Conservation (phyloP, 2,329 filamentous ascomycete species). For the Lachnellula cervina region DNA sequence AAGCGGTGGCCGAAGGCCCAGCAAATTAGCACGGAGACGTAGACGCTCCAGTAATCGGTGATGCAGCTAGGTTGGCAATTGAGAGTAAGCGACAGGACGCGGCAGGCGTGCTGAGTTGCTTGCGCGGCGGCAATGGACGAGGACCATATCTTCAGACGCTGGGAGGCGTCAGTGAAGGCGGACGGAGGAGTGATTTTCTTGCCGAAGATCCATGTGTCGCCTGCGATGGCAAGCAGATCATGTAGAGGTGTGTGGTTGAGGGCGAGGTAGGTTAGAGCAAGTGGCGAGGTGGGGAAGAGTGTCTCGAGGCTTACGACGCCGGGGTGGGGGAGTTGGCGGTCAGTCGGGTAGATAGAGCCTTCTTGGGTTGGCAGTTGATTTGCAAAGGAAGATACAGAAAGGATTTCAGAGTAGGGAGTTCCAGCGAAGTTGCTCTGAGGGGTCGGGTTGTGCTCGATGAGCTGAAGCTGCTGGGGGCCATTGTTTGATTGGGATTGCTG, state of each 20-base stretch:
- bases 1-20: constrained; percentile 49
- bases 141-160: constrained; percentile 42
- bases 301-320: constrained; percentile 15
- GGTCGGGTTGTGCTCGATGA: constrained; percentile 11
- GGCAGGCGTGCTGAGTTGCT: constrained; percentile 47
- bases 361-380: constrained; percentile 23
- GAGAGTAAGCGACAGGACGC: constrained; percentile 45
- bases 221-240: constrained; percentile 52
- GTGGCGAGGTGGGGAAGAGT: constrained; percentile 42
- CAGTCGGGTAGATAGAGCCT: constrained; percentile 30
- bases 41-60: constrained; percentile 51
- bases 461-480: constrained; percentile 11
- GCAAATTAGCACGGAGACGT: constrained; percentile 54
- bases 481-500: constrained; percentile 4
- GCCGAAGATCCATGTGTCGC: constrained; percentile 54
- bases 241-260: constrained; percentile 55
- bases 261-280: constrained; percentile 51
- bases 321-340: constrained; percentile 10
- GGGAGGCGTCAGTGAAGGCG: constrained; percentile 44
- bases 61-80: constrained; percentile 28
- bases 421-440: constrained; percentile 6
- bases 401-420: constrained; percentile 21
- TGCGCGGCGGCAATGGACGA: constrained; percentile 41
- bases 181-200: constrained; percentile 44
- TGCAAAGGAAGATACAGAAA: constrained; percentile 24